Conservation (phyloP, 2,329 filamentous ascomycete genomes). For the Sporothrix protearum region DNA sequence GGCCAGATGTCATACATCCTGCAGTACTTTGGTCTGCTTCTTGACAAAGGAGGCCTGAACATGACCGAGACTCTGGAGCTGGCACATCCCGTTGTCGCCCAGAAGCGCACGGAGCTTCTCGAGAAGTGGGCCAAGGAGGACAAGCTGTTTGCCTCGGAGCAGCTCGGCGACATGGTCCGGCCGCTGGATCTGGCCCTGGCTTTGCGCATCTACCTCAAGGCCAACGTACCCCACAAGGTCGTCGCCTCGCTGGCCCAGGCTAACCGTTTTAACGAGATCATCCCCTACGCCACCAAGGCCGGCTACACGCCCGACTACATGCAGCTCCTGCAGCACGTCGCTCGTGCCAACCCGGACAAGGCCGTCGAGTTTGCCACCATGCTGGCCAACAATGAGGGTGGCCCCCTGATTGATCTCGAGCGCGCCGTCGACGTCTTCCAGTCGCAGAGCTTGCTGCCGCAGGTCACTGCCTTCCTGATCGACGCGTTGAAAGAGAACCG, state of each 20-base stretch:
- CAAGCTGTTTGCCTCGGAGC: conserved; percentile 94
- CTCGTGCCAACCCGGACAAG: conserved; percentile 87
- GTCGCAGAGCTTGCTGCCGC: conserved; percentile 95
- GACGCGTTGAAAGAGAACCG: conserved; percentile 94
- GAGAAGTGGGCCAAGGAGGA: conserved; percentile 98
- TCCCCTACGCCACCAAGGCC: conserved; percentile 79
- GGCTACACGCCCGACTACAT: conserved; percentile 97
- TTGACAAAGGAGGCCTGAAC: conserved; percentile 93
- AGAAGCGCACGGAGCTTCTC: conserved; percentile 90
- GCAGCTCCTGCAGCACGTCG: conserved; percentile 84
- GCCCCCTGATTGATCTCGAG: conserved; percentile 84
- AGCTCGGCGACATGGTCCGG: conserved; percentile 90
- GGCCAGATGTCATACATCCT: conserved; percentile 91
- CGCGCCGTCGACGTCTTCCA: conserved; percentile 97
- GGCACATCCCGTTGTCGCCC: conserved; percentile 83
- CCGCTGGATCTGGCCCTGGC: conserved; percentile 86
- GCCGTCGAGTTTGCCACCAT: conserved; percentile 91
- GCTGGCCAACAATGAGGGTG: conserved; percentile 82
- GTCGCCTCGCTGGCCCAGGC: conserved; percentile 93
- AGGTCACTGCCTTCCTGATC: conserved; percentile 94
- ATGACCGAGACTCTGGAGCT: conserved; percentile 91
- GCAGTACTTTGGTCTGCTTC: conserved; percentile 94
- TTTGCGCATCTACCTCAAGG: conserved; percentile 83
- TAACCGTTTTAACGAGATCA: conserved; percentile 93
- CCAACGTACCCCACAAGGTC: conserved; percentile 88